These are phyloP conservation scores for Ceratocystis cubensis DNA, from an alignment of 2,329 filamentous ascomycete genomes.

Conservation along the genomic window DNA sequence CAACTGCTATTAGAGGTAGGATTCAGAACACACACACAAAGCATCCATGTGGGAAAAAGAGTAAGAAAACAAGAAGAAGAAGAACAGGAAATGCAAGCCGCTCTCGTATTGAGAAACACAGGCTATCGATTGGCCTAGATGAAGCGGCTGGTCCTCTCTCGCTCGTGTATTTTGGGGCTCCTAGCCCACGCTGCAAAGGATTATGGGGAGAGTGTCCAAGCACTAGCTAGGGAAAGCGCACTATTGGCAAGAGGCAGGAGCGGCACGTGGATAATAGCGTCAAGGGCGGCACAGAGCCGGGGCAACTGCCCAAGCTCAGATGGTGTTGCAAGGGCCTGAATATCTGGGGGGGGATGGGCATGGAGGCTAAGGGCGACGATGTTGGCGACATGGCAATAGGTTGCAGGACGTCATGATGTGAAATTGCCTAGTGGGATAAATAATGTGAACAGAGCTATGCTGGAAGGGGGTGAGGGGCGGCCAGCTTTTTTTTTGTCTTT, in stretches of 20 bases:
- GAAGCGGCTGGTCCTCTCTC: neutral
- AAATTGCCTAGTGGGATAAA: neutral
- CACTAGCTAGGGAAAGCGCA: neutral
- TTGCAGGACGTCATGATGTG: neutral
- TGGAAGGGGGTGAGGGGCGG: too few species aligned
- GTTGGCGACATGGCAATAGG: neutral
- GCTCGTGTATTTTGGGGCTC: neutral
- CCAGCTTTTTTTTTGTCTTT: too few species aligned
- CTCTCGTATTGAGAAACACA: neutral
- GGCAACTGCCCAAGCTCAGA: constrained; percentile 2
- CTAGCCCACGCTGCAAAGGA: neutral
- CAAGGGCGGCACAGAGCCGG: neutral
- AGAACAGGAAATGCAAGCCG: neutral
- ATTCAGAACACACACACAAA: neutral
- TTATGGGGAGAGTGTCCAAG: neutral
- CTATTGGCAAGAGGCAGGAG: constrained; percentile 8
- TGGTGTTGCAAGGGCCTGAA: neutral
- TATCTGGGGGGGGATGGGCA: neutral
- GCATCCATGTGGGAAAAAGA: neutral
- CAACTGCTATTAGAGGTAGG: neutral
- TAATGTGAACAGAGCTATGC: neutral
- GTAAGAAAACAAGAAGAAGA: neutral
- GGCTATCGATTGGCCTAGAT: neutral
- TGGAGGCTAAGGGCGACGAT: neutral
- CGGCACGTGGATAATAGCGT: constrained; percentile 3